Evolutionary conservation across 2,329 filamentous ascomycete genomes (phyloP), one percentile per base, ranked within the genome.

Genomic region (Sarocladium brachiariae): DNA sequence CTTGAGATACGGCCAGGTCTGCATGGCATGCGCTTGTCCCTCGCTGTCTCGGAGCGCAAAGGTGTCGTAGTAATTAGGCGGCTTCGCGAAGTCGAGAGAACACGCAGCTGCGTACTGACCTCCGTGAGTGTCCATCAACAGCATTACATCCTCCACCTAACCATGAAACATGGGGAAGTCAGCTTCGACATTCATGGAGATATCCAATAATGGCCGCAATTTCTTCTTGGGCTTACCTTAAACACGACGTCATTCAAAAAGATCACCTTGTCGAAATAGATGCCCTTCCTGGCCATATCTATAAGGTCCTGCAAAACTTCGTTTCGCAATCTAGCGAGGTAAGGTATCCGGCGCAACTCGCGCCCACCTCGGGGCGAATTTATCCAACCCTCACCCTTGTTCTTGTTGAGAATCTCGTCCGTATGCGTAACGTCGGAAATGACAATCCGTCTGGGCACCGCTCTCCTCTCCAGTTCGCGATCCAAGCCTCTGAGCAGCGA

Each of bases 311-410:
- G 64, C 56, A 89, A 65, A n/a, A 77, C 79, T 55, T 69, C 63
- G 62, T 90, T 89, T 35, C 86, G 74, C 52, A 86, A 59, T 23
- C 68, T 72, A 1, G 86, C 76, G 18, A 89, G 68, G 61, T 84
- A 88, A 1, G 84, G 84, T 54, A 89, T 88, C 18, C 86, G 72
- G 46, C 86, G 70, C 53, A 84, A 62, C 58, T 84, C 80, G 52
- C 66, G 74, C 54, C 68, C 70, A 0, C 75, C 74, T 23, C 70
- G 59, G 7, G 75, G 64, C n/a, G 80, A 85, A 25, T 73, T 64
- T 25, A 88, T 76, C 85, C 85, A 89, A 0, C 84, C 84, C 4
- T 74, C 66, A 2, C 67, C 67, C 3, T 63, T 61, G 0, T 72
- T 71, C 4, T 66, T 58, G 13, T 61, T 67, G 8, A 66, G 64